Percentiles rank a stretch among this genome's conserved stretches.
phyloP scores from a whole-genome alignment of 2,329 filamentous ascomycete genomes.

The Fusarium decemcellulare region DNA sequence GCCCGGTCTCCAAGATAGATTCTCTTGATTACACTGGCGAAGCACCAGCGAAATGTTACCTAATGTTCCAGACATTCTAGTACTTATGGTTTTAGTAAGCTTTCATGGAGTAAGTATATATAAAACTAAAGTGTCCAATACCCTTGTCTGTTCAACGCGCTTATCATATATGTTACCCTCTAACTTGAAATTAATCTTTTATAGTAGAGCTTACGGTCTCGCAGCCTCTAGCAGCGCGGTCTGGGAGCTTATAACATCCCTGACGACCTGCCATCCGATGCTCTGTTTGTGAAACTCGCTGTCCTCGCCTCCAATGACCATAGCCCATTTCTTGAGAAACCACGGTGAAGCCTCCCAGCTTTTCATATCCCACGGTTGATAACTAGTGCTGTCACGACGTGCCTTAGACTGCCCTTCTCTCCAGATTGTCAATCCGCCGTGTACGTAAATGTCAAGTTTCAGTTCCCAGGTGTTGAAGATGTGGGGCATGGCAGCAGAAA shows the following conservation, averaged over 20 bases:
- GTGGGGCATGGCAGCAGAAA: slow-evolving; percentile 41
- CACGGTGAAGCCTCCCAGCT: slow-evolving; percentile 48
- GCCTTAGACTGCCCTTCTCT: neutral
- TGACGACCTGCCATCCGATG: slow-evolving; percentile 37
- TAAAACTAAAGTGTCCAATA: no score
- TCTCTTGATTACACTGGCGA: no score
- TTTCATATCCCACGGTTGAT: slow-evolving; percentile 47
- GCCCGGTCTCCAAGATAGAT: no score
- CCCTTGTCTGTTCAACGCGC: no score
- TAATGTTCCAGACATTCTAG: no score
- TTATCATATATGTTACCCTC: no score
- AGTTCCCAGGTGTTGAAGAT: slow-evolving; percentile 43
- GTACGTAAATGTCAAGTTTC: slow-evolving; percentile 44
- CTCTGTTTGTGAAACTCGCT: slow-evolving; percentile 41
- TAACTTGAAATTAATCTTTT: no score
- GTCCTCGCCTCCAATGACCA: slow-evolving; percentile 36
- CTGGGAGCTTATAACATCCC: slow-evolving; percentile 23
- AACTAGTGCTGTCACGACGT: neutral
- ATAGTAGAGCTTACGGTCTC: neutral
- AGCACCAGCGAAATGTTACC: no score
- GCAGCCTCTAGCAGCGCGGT: neutral
- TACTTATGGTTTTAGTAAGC: no score
- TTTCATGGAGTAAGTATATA: no score
- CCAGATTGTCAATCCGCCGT: slow-evolving; percentile 42
- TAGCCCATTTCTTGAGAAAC: slow-evolving; percentile 47